These are phyloP conservation scores for Chaetomium sp. DNA, from an alignment of 2,329 filamentous ascomycete species.

Conservation along the genomic window DNA sequence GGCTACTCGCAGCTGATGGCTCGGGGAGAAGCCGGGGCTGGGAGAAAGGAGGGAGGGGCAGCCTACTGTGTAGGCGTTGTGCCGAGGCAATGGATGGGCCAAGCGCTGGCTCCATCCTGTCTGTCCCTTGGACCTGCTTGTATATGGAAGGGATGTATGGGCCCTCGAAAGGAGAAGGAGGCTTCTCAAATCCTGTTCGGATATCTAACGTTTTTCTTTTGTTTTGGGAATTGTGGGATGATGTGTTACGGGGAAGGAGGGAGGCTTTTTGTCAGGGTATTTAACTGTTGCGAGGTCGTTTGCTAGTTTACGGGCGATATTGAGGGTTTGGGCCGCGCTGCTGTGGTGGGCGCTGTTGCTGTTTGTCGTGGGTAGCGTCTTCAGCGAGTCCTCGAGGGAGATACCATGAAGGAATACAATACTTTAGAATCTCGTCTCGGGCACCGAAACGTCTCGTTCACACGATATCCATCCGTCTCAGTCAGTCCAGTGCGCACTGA, in stretches of 20 bases:
- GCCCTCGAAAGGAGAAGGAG: background rate
- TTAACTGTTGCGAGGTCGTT: background rate
- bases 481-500: too few species aligned
- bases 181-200: background rate
- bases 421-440: too few species aligned
- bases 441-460: too few species aligned
- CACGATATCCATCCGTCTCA: too few species aligned
- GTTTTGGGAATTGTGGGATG: background rate
- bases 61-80: background rate
- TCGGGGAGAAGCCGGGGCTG: background rate
- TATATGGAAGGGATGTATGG: background rate
- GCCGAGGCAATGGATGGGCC: background rate
- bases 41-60: background rate
- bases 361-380: too few species aligned
- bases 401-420: too few species aligned
- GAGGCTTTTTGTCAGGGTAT: background rate
- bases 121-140: background rate
- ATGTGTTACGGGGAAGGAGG: background rate
- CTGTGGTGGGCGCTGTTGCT: too few species aligned
- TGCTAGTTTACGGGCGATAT: background rate
- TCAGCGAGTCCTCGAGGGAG: too few species aligned
- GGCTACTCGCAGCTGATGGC: too few species aligned
- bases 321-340: background rate
- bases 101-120: conserved; percentile 1
- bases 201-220: background rate